phyloP scores from a whole-genome alignment of 148 eudicot species.

The Fallopia convolvulus region DNA sequence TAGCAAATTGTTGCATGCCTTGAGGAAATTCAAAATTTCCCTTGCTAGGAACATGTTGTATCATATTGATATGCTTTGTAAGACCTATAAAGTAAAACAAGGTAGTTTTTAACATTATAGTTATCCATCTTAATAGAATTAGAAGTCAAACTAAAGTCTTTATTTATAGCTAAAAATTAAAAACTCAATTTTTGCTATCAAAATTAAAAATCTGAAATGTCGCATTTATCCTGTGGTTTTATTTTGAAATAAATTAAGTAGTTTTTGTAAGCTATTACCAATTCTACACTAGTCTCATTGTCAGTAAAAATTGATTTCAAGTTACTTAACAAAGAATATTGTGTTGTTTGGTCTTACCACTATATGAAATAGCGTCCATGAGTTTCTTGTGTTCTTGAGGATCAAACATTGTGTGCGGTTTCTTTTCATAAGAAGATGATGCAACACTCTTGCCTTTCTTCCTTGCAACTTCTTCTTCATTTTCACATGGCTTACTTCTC shows the following conservation, averaged over 20 bases:
- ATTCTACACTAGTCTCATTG: no score
- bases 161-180: background rate
- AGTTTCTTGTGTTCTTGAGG: background rate
- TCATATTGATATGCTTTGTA: background rate
- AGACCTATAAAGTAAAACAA: background rate
- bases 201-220: no score
- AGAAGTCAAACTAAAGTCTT: background rate
- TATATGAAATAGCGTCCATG: slow-evolving; percentile 4
- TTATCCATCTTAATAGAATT: no score
- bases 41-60: background rate
- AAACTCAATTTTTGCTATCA: no score
- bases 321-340: background rate
- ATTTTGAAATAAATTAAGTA: no score
- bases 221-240: no score
- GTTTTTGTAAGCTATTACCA: no score
- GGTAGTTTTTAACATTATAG: background rate
- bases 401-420: background rate
- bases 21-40: background rate
- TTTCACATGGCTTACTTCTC: slow-evolving; percentile 2
- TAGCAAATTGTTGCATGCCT: background rate
- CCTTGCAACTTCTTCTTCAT: slow-evolving; percentile 5
- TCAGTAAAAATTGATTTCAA: background rate
- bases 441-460: background rate
- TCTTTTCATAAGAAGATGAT: background rate
- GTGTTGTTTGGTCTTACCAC: slow-evolving; percentile 1